Conservation (phyloP, 2,329 filamentous ascomycete genomes). For the Mycosphaerella arachidis region DNA sequence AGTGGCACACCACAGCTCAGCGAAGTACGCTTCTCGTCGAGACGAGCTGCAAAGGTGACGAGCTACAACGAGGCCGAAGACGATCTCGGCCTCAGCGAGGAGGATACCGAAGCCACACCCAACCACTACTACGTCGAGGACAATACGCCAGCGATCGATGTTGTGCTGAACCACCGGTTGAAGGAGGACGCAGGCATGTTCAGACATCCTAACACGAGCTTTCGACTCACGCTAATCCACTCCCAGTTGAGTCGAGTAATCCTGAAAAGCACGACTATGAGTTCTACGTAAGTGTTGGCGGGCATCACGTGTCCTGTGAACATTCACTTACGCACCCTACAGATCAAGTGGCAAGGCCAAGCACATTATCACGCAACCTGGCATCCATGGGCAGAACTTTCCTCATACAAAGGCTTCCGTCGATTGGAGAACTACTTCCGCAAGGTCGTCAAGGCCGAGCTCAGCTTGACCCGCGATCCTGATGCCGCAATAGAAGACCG, state of each 20-base stretch:
- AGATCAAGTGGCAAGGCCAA: slow-evolving; percentile 95
- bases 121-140: slow-evolving; percentile 71
- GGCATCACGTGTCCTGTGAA: not conserved
- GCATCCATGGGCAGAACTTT: slow-evolving; percentile 73
- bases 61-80: slow-evolving; percentile 66
- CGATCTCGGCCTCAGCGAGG: slow-evolving; percentile 53
- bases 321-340: slow-evolving; percentile 35
- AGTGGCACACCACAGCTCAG: slow-evolving; percentile 59
- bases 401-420: slow-evolving; percentile 75
- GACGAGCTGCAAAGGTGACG: slow-evolving; percentile 70
- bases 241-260: slow-evolving; percentile 29
- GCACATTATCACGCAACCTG: slow-evolving; percentile 95
- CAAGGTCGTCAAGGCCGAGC: slow-evolving; percentile 74
- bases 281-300: slow-evolving; percentile 51
- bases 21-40: slow-evolving; percentile 87
- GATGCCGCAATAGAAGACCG: slow-evolving; percentile 78
- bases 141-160: slow-evolving; percentile 79
- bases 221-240: not conserved
- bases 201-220: not conserved
- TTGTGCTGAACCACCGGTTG: slow-evolving; percentile 79
- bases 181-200: slow-evolving; percentile 56
- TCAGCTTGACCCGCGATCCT: slow-evolving; percentile 68
- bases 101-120: slow-evolving; percentile 62
- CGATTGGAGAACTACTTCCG: slow-evolving; percentile 94
- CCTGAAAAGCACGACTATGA: slow-evolving; percentile 74